Percentiles rank a stretch among this genome's conserved stretches.
Evolutionary conservation across 768 basidiomycete species (phyloP).

Genomic region (Phylloporus arenicola): DNA sequence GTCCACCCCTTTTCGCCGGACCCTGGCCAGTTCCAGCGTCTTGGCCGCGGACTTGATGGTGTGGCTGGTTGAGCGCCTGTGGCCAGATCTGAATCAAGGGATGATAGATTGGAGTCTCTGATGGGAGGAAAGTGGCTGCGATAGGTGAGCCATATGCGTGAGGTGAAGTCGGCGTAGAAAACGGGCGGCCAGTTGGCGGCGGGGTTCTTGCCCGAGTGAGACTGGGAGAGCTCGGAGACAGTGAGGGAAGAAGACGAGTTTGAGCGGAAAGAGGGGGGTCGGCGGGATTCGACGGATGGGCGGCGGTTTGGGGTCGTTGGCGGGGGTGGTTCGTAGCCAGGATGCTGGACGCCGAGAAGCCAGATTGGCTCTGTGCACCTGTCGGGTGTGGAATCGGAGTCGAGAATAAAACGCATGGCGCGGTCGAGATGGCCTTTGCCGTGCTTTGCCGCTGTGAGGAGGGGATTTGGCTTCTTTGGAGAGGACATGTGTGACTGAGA

Average conservation of each 20-base stretch:
- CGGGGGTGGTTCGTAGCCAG: constrained; percentile 56
- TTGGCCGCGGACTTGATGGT: constrained; percentile 39
- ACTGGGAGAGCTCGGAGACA: constrained; percentile 33
- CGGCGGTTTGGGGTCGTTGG: constrained; percentile 30
- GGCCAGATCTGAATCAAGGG: constrained; percentile 35
- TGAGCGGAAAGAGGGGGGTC: constrained; percentile 41
- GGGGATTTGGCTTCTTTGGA: constrained; percentile 46
- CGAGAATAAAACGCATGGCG: constrained; percentile 85
- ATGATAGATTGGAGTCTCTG: constrained; percentile 49
- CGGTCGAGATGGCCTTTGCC: constrained; percentile 76
- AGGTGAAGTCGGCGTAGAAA: constrained; percentile 87
- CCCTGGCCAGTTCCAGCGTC: constrained; percentile 60
- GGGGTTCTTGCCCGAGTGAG: constrained; percentile 27
- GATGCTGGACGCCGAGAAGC: constrained; percentile 80
- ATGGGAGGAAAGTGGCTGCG: constrained; percentile 84
- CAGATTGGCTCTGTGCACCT: constrained; percentile 80
- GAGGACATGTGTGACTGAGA: constrained; percentile 39
- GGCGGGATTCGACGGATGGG: constrained; percentile 37
- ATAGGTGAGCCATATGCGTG: constrained; percentile 88
- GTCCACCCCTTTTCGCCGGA: constrained; percentile 75
- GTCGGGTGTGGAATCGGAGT: constrained; percentile 83
- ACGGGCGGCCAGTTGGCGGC: constrained; percentile 63
- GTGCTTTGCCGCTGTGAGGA: constrained; percentile 66
- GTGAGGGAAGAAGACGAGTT: constrained; percentile 38
- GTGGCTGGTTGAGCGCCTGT: constrained; percentile 30